phyloP scores from a whole-genome alignment of 1,284 basidiomycete genomes.

The Erythrobasidium hasegawianum region DNA sequence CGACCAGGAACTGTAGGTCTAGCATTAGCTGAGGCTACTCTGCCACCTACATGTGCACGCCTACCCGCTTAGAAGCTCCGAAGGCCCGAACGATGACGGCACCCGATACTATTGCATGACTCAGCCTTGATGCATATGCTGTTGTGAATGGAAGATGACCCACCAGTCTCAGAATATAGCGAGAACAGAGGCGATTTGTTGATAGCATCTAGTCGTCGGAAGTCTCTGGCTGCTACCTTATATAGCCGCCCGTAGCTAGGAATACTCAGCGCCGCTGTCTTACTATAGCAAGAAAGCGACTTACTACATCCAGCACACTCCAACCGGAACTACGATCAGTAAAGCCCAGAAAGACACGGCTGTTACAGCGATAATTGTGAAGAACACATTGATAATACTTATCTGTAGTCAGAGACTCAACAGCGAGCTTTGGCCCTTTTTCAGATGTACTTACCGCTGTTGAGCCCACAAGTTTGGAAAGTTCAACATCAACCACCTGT shows the following conservation, averaged over 20 bases:
- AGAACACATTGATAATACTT: conserved; percentile 39
- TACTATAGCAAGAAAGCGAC: too few species aligned
- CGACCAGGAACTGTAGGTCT: conserved; percentile 5
- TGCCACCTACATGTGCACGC: conserved; percentile 5
- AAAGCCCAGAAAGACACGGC: background rate
- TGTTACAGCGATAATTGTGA: conserved; percentile 11
- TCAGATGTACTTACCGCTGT: conserved; percentile 57
- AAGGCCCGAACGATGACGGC: conserved; percentile 84
- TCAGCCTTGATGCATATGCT: background rate
- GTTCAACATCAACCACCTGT: conserved; percentile 78
- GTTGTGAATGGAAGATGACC: too few species aligned
- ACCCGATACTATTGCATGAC: conserved; percentile 46
- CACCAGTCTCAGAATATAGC: conserved; percentile 54
- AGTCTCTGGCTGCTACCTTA: conserved; percentile 40
- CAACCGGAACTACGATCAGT: background rate
- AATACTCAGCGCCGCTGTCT: too few species aligned
- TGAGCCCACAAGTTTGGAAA: conserved; percentile 79
- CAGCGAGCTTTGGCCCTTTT: conserved; percentile 50
- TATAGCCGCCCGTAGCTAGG: conserved; percentile 35
- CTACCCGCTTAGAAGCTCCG: conserved; percentile 54
- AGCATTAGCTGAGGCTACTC: background rate
- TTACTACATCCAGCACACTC: background rate
- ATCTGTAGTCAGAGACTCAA: conserved; percentile 60
- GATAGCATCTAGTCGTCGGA: conserved; percentile 61
- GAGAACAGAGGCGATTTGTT: conserved; percentile 87